Percentiles rank a stretch among this genome's conserved stretches.
Conservation (phyloP, 208 protist genomes). For the Trypanosoma scelopori region DNA sequence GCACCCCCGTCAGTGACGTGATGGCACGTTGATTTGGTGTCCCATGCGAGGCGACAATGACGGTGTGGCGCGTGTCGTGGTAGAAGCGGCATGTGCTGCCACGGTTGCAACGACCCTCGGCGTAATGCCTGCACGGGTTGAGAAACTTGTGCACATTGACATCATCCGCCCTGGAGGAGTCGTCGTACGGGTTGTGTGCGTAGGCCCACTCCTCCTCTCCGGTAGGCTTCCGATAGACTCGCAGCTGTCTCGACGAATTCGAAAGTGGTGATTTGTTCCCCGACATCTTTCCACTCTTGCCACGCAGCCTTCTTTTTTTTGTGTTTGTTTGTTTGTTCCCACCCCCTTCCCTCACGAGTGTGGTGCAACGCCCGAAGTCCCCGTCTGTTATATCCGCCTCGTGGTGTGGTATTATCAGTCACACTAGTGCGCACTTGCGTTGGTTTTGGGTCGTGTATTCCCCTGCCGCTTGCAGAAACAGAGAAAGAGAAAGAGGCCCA, state of each 20-base stretch:
- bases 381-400: too few species aligned
- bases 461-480: too few species aligned
- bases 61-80: constrained; percentile 42
- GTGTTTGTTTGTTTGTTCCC: too few species aligned
- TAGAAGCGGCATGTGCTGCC: constrained; percentile 60
- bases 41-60: constrained; percentile 35
- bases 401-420: too few species aligned
- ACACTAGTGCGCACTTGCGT: too few species aligned
- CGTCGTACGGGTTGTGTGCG: constrained; percentile 22
- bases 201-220: constrained; percentile 20
- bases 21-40: constrained; percentile 36
- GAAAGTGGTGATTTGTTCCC: background rate
- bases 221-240: background rate
- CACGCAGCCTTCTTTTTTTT: background rate
- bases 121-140: constrained; percentile 57
- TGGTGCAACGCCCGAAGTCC: too few species aligned
- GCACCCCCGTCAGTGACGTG: constrained; percentile 37
- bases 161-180: background rate
- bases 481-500: too few species aligned
- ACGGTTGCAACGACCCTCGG: constrained; percentile 60
- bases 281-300: background rate
- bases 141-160: constrained; percentile 8
- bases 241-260: background rate
- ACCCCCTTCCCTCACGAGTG: too few species aligned
- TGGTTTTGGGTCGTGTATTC: too few species aligned